Evolutionary conservation across 2,329 filamentous ascomycete species (phyloP), one percentile per base, ranked within the genome.

Genomic region (Aspergillus ibericus): DNA sequence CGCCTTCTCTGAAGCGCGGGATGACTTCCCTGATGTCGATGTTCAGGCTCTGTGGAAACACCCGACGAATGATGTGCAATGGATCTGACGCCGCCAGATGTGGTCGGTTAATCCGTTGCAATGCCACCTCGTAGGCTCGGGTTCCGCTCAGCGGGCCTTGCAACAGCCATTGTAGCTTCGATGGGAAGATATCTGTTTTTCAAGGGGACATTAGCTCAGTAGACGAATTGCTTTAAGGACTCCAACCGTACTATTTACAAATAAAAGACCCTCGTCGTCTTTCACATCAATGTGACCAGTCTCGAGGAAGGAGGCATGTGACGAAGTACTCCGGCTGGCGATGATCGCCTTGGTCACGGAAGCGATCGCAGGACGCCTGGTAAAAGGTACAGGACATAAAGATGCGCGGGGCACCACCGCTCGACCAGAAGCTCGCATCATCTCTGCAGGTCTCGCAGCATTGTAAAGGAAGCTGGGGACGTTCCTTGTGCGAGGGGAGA

Each of bases 1-100:
- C 95, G 15, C 95, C 95, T 70, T 99, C 95, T 68, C 96, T 93
- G 27, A 96, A 81, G 3, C 92, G 84, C 0, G 93, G 92, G 16
- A 97, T 75, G 15, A 97, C 88, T 68, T 96, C 89, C 3, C 87
- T 90, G 48, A 96, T 85, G 58, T 88, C 86, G 49, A 96, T 79
- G 1, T 85, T 80, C 1, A 88, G 68, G 9, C 82, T 81, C 4
- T 80, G 73, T 1, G 89, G 89, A 22, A 91, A 84, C 0, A 87
- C 88, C 55, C 83, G 83, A 47, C 83, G 75, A 13, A 86, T 77
- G 16, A 88, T 79, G 32, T 76, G 76, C 25, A 78, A 69, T 0
- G 86, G 84, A 59, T 88, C 83, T 7, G 84, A 81, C 13, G 83
- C 80, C 29, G 81, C 80, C 13, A 84, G 64, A 7, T 74, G 75